Evolutionary conservation across 2,329 filamentous ascomycete species (phyloP), one percentile per base, ranked within the genome.

Genomic region (Colletotrichum gloeosporioides): DNA sequence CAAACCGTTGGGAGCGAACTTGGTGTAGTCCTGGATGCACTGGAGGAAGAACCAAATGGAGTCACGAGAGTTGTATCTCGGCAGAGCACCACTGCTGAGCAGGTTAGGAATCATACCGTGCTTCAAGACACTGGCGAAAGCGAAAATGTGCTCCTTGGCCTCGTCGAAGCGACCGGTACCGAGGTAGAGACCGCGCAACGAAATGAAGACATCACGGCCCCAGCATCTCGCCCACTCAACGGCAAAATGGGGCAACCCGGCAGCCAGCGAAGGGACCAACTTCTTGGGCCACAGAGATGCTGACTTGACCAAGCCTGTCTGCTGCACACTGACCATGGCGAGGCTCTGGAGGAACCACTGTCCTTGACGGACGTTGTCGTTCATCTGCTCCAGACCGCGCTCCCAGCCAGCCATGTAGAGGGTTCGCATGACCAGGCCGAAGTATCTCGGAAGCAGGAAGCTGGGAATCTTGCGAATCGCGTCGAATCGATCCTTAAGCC

Each of bases 11-110:
- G 97, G 96, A 0, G 92, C 95, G 80, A 97, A 93, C 67, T 92
- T 92, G 62, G 92, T 93, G 83, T 98, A 99, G 82, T 99, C 97
- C 82, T 99, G 97, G 65, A 99, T 96, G 78, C 95, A 95, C 84
- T 99, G 97, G 68, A 99, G 86, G 88, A 98, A 98, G 89, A 99
- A 99, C 97, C 97, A 99, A 57, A 98, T 92, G 0, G 97, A 98
- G 85, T 99, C 97, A 77, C 97, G 92, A 59, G 97, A 96, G 84
- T 99, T 99, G 88, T 99, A 99, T 31, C 97, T 91, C 4, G 97
- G 97, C 18, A 93, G 90, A 76, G 94, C 95, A 8, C 97, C 96
- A 76, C 95, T 95, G 78, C 95, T 94, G 16, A 99, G 89, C 25
- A 99, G 89, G 81, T 99, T 99, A 16, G 97, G 97, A 73, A 99